Evolutionary conservation across 169 alveolate species (phyloP), one percentile per base, ranked within the genome.

Genomic region (Theileria parva): DNA sequence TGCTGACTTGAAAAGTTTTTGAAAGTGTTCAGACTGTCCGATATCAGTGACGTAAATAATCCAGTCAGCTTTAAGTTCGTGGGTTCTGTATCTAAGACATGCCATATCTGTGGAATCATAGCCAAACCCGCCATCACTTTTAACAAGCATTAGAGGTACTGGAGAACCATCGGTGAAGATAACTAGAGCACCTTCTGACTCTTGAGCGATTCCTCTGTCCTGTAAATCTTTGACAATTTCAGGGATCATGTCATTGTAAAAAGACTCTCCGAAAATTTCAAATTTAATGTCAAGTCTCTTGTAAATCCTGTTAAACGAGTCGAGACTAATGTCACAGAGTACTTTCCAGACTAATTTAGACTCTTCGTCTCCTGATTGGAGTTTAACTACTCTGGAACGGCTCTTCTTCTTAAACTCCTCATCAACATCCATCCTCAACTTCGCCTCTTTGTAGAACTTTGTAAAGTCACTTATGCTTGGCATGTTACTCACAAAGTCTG

Each of bases 61-160:
- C 96, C 99, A 92, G 75, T 97, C 96, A 87, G 93, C 59, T 86
- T 92, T 81, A 89, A 89, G 85, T 61, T 60, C 59, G 28, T 72
- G 44, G 32, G 85, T 84, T 63, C 94, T 80, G 68, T 96, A 94
- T 57, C 91, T 88, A 64, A 96, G 87, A 50, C 99, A 97, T 1
- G 99, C 99, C 83, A 98, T 74, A 81, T 98, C 99, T 0, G 99
- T 98, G 50, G 99, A 93, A 85, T 97, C 99, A 85, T 98, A 98
- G 39, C 99, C 99, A 81, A 92, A 97, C 32, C 99, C 99, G 5
- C 99, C 99, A 77, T 98, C 99, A n/a, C 97, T 91, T 86, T 98
- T 98, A 75, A 95, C 96, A 30, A 95, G 95, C 93, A 98, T 96
- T 74, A 98, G 80, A n/a, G 99, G 99, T 15, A 86, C 94, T 11